phyloP scores from a whole-genome alignment of 345 rosid genomes.

The Anacardium occidentale region DNA sequence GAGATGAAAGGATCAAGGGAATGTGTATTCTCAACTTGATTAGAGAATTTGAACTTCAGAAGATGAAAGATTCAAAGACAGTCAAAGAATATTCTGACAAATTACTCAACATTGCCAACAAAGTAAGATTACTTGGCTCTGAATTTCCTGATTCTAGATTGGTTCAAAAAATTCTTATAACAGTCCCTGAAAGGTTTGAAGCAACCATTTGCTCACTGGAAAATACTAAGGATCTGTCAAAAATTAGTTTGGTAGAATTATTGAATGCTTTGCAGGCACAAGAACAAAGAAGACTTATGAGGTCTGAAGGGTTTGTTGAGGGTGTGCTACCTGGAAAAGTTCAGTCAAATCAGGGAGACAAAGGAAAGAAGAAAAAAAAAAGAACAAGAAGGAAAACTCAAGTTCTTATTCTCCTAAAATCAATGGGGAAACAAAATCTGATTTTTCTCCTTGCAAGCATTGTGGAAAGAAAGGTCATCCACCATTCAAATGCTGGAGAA shows the following conservation, averaged over 20 bases:
- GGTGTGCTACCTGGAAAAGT: background rate
- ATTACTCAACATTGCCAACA: too few relatives aligned
- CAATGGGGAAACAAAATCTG: background rate
- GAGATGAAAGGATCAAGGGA: too few relatives aligned
- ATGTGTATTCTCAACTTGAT: too few relatives aligned
- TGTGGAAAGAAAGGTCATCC: slow-evolving; percentile 5
- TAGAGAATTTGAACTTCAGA: too few relatives aligned
- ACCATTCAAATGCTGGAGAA: slow-evolving; percentile 3
- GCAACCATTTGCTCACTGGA: slow-evolving; percentile 2
- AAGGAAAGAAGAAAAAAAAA: too few relatives aligned
- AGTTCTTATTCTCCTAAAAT: too few relatives aligned
- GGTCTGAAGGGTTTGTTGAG: background rate
- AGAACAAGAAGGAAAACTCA: background rate
- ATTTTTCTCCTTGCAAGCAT: slow-evolving; percentile 13
- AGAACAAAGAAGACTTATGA: background rate
- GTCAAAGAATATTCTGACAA: too few relatives aligned
- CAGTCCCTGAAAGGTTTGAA: slow-evolving; percentile 17
- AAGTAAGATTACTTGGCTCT: too few relatives aligned
- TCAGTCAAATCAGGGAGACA: too few relatives aligned
- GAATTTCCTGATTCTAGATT: background rate
- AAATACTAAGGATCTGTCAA: slow-evolving; percentile 4
- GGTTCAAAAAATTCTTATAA: slow-evolving; percentile 3
- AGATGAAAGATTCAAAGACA: too few relatives aligned
- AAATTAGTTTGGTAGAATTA: background rate
- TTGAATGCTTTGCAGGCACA: too few relatives aligned